A percentile compares a stretch with the other conserved stretches of the same genome.
These are phyloP conservation scores for Globisporangium perplexum DNA, from an alignment of 352 stramenopile genomes.

Conservation along the genomic window DNA sequence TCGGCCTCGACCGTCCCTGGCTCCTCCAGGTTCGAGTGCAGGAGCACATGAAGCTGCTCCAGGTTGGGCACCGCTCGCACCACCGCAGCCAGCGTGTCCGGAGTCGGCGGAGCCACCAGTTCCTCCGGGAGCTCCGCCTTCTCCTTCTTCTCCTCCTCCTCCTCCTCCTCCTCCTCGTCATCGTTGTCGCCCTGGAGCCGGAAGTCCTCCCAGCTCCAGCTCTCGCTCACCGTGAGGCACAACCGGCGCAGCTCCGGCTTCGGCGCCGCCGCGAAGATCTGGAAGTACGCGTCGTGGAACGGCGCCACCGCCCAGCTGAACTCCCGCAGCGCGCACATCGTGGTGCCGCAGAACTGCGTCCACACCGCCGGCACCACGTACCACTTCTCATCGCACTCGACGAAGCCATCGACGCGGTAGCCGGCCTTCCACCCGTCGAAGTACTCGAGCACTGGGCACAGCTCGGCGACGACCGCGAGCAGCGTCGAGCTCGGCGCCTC, in stretches of 20 bases:
- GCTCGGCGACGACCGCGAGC: slow-evolving; percentile 6
- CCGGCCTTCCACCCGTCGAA: slow-evolving; percentile 22
- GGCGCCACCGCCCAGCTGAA: slow-evolving; percentile 16
- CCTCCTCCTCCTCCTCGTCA: neutral
- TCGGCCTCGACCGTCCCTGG: slow-evolving; percentile 2
- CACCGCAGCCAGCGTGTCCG: slow-evolving; percentile 5
- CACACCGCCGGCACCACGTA: slow-evolving; percentile 6
- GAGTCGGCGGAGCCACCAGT: slow-evolving; percentile 7
- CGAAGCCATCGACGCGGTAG: slow-evolving; percentile 10
- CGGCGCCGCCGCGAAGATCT: slow-evolving; percentile 1
- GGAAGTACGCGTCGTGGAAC: slow-evolving; percentile 13
- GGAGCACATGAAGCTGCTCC: slow-evolving; percentile 9
- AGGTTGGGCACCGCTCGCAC: neutral
- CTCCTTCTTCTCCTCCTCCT: neutral
- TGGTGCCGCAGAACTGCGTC: slow-evolving; percentile 1
- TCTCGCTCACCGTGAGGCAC: slow-evolving; percentile 12
- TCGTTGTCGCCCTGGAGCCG: neutral
- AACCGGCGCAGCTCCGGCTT: slow-evolving; percentile 8
- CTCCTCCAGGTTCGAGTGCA: slow-evolving; percentile 11
- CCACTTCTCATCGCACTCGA: slow-evolving; percentile 20
- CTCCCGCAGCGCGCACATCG: slow-evolving; percentile 4
- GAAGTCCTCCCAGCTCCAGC: slow-evolving; percentile 12
- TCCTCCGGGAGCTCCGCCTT: neutral
- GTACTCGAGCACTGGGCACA: slow-evolving; percentile 17
- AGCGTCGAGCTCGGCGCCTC: slow-evolving; percentile 5